Evolutionary conservation across 805 yeast genomes (phyloP), one percentile per base, ranked within the genome.

Genomic region (Candida broadrunensis): DNA sequence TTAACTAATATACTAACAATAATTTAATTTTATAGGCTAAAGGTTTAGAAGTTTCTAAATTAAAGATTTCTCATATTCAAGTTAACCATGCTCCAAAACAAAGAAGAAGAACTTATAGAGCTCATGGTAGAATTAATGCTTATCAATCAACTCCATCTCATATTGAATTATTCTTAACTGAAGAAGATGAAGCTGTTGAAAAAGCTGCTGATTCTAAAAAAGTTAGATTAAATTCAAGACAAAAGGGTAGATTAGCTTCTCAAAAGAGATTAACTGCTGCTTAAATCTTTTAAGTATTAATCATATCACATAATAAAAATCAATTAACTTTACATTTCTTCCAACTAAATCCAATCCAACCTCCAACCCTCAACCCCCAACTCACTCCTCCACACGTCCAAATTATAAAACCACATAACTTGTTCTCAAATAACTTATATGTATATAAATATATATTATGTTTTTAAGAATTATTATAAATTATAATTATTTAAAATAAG

Each of bases 71-170:
- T 61, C 98, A 93, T 87, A 91, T 93, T 72, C 99, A 93, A 83
- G 99, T 91, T 69, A 93, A 93, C 95, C 96, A 89, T 75, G 99
- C 99, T 67, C 99, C 99, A 79, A 89, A 89, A 80, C 95, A 88
- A 81, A 93, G 98, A 84, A 91, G 99, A 83, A 89, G 99, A 81
- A 93, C 99, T 69, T 93, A 80, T 96, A 90, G 99, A 85, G 99
- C 99, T 66, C 98, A 91, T 85, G 99, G 99, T 87, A 93, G 99
- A 85, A 88, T 89, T 73, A 93, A 91, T 80, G 96, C 97, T 66
- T 93, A 89, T 93, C 95, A 89, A 81, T 88, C 98, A 49, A 80
- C 90, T 65, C 99, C 99, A 72, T 90, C 95, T 67, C 99, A 93
- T 87, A 91, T 93, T 73, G 99, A 93, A 83, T 80, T 93, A 69